Evolutionary conservation across 2,329 filamentous ascomycete species (phyloP).

Genomic region (Raffaelea arxii): DNA sequence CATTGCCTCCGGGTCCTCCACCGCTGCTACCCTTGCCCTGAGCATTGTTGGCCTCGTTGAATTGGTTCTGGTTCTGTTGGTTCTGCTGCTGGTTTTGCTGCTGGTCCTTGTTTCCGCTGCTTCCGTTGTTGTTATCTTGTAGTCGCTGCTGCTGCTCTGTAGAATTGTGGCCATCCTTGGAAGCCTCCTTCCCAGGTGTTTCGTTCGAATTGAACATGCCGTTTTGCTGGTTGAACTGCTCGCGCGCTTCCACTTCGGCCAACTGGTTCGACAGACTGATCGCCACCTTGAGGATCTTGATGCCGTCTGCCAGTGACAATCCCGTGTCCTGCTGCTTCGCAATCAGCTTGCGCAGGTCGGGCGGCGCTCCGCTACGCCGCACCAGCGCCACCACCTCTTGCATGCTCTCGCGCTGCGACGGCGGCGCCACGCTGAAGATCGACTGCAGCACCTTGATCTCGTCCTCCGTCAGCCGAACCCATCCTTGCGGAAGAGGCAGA

Average conservation of each 20-base stretch:
- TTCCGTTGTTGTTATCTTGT: conserved; percentile 3
- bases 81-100: conserved; percentile 15
- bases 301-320: conserved; percentile 35
- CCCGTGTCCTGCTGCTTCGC: conserved; percentile 46
- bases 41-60: conserved; percentile 7
- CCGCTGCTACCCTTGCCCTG: conserved; percentile 20
- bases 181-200: conserved; percentile 5
- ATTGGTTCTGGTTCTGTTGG: conserved; percentile 8
- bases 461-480: conserved; percentile 34
- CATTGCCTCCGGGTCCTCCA: background rate
- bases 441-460: conserved; percentile 45
- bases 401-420: conserved; percentile 49
- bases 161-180: background rate
- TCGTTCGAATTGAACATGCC: conserved; percentile 17
- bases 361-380: conserved; percentile 58
- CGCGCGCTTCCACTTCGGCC: conserved; percentile 14
- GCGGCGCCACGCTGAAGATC: conserved; percentile 52
- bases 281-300: conserved; percentile 49
- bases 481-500: conserved; percentile 31
- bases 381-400: conserved; percentile 52
- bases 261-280: conserved; percentile 42
- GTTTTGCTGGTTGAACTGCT: conserved; percentile 6
- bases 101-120: conserved; percentile 14
- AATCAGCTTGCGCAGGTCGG: conserved; percentile 52
- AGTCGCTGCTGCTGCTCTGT: background rate